Base-by-base conservation (phyloP, 768 basidiomycete genomes). In the Calocybe cyanea region DNA sequence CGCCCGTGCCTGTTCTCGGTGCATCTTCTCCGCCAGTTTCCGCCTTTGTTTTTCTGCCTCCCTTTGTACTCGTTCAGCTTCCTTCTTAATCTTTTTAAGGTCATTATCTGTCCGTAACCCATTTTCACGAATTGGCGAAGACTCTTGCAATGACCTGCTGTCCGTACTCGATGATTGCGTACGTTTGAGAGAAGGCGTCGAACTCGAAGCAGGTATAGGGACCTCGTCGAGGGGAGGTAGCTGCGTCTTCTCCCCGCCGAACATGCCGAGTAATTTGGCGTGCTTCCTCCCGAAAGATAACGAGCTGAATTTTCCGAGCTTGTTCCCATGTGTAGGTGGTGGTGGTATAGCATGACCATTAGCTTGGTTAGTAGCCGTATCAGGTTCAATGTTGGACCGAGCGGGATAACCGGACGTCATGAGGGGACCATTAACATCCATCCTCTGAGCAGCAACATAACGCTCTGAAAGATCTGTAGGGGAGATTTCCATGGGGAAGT, bases 21-120 rank as follows among this genome's bases (percentile, higher is more conserved):
- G 82, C 59, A 71, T 82, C 56, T 80, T 81, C 62, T 84, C 80
- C 14, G 77, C 80, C 51, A 87, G 73, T 45, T 81, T 81, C 52
- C 91, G 87, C 51, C 85, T 83, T 55, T 89, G 87, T 57, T 84
- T 80, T 71, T 93, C 90, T 15, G 87, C 87, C 64, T 94, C 91
- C 48, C 77, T 79, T 46, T 81, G 80, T 41, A 87, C 63, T 31
- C 85, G 80, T 57, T 87, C 83, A 2, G 85, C 85, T 64, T 91
- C 86, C 67, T 89, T 89, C 73, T 87, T 89, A 61, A 74, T 67
- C 63, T 82, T 81, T 74, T 91, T 89, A 51, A 76, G 68, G 58
- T 90, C 87, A 43, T 68, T 71, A 43, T 71, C 52, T 40, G 67
- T 68, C 36, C 64, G 68, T 23, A 59, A 56, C 32, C 66, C 62